Percentiles rank a stretch among this genome's conserved stretches.
These are phyloP conservation scores for Collybia sordida DNA, from an alignment of 768 basidiomycete genomes.

Conservation along the genomic window DNA sequence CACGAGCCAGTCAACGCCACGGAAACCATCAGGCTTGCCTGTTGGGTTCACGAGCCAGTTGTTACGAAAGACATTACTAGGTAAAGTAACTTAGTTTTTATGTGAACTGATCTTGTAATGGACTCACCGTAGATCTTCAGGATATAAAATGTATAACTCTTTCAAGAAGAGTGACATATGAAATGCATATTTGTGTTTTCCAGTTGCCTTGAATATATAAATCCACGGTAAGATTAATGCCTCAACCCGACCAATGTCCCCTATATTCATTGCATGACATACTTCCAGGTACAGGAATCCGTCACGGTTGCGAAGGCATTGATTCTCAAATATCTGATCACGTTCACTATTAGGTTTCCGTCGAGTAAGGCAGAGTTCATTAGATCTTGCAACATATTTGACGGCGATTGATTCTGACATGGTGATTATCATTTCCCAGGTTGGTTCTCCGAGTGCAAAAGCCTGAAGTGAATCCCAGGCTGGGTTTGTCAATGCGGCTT, in stretches of 20 bases:
- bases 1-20: no score
- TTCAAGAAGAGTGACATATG: constrained; percentile 20
- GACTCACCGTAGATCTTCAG: constrained; percentile 7
- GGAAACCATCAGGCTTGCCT: no score
- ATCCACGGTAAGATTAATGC: constrained; percentile 23
- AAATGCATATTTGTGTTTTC: constrained; percentile 29
- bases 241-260: constrained; percentile 33
- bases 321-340: constrained; percentile 19
- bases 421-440: constrained; percentile 11
- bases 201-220: no score
- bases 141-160: constrained; percentile 20
- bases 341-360: background rate
- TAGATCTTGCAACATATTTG: constrained; percentile 7
- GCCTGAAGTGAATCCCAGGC: constrained; percentile 10
- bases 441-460: constrained; percentile 20
- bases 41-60: no score
- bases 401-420: constrained; percentile 12
- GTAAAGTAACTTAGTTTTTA: no score
- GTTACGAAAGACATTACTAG: no score
- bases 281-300: constrained; percentile 33
- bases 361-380: background rate
- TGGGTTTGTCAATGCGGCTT: constrained; percentile 5
- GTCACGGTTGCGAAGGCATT: no score
- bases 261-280: no score
- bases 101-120: no score